phyloP scores from a whole-genome alignment of 352 stramenopile species.

The Phytophthora tubulina region DNA sequence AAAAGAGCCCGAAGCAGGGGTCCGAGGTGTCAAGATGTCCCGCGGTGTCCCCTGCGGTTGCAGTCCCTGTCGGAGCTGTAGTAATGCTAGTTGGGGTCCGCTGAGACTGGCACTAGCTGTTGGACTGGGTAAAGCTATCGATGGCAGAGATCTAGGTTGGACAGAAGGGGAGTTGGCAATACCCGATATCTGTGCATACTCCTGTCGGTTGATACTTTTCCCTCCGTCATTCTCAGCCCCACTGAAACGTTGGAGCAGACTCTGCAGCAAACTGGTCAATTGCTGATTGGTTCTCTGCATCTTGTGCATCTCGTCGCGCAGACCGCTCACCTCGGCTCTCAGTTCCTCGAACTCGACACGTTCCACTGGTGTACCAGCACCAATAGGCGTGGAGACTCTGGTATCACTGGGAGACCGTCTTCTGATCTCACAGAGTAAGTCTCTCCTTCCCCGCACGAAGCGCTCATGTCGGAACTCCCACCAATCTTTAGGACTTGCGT shows the following conservation, averaged over 20 bases:
- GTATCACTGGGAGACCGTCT: slow-evolving; percentile 49
- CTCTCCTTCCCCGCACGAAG: slow-evolving; percentile 73
- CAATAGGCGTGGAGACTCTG: slow-evolving; percentile 26
- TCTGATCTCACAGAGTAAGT: slow-evolving; percentile 84
- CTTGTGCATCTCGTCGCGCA: slow-evolving; percentile 77
- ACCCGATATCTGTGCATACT: slow-evolving; percentile 8
- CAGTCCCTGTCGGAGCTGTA: slow-evolving; percentile 46
- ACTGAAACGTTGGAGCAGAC: slow-evolving; percentile 47
- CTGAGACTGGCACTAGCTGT: slow-evolving; percentile 27
- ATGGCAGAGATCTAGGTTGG: slow-evolving; percentile 29
- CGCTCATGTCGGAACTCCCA: slow-evolving; percentile 91
- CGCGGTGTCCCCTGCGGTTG: slow-evolving; percentile 34
- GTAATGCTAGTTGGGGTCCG: slow-evolving; percentile 39
- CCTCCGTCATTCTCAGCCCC: slow-evolving; percentile 25
- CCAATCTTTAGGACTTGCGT: slow-evolving; percentile 71
- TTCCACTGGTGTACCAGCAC: slow-evolving; percentile 48
- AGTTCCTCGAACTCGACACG: slow-evolving; percentile 82
- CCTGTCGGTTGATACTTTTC: slow-evolving; percentile 21
- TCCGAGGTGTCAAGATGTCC: slow-evolving; percentile 40
- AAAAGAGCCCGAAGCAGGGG: slow-evolving; percentile 45
- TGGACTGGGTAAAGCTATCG: slow-evolving; percentile 41
- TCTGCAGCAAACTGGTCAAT: slow-evolving; percentile 65
- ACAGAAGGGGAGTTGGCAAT: slow-evolving; percentile 26
- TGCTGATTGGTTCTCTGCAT: slow-evolving; percentile 76
- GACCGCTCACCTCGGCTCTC: slow-evolving; percentile 54